A percentile compares a stretch with the other conserved stretches of the same genome.
These are phyloP conservation scores for Cutaneotrichosporon spelunceum DNA, from an alignment of 1,284 basidiomycete genomes.

Conservation along the genomic window DNA sequence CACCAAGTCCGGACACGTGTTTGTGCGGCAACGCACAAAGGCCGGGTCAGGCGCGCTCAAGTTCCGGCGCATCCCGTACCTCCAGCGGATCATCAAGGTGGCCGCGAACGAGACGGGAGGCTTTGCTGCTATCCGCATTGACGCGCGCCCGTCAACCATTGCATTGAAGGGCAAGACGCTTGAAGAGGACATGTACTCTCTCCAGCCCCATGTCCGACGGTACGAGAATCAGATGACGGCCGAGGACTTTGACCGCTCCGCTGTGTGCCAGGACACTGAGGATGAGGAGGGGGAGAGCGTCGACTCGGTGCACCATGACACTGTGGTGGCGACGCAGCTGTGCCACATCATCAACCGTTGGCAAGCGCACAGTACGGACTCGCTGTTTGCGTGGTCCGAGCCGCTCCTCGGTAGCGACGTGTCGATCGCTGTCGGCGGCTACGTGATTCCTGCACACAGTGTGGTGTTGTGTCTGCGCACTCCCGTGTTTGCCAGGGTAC, in stretches of 20 bases:
- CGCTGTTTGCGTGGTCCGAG: conserved; percentile 47
- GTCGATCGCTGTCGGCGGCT: conserved; percentile 34
- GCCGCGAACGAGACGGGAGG: conserved; percentile 84
- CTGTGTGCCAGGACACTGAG: conserved; percentile 16
- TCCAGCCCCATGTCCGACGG: conserved; percentile 59
- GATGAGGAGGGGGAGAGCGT: conserved; percentile 50
- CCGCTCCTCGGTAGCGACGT: conserved; percentile 45
- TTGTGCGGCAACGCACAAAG: conserved; percentile 65
- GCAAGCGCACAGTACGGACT: conserved; percentile 37
- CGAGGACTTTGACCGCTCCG: conserved; percentile 37
- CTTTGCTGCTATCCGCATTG: conserved; percentile 78
- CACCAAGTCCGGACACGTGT: conserved; percentile 92
- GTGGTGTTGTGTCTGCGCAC: conserved; percentile 40
- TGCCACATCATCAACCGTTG: conserved; percentile 46
- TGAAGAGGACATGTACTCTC: conserved; percentile 63
- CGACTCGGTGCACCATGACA: conserved; percentile 49
- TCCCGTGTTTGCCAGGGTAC: conserved; percentile 27
- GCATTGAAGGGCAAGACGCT: conserved; percentile 61
- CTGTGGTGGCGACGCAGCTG: conserved; percentile 40
- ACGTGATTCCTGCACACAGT: conserved; percentile 46
- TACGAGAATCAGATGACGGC: conserved; percentile 48
- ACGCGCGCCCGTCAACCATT: conserved; percentile 64
- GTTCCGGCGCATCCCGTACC: conserved; percentile 74
- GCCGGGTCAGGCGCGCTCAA: conserved; percentile 63
- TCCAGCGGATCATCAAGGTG: conserved; percentile 82